Conservation (phyloP, 345 rosid species). For the Geranium brycei region DNA sequence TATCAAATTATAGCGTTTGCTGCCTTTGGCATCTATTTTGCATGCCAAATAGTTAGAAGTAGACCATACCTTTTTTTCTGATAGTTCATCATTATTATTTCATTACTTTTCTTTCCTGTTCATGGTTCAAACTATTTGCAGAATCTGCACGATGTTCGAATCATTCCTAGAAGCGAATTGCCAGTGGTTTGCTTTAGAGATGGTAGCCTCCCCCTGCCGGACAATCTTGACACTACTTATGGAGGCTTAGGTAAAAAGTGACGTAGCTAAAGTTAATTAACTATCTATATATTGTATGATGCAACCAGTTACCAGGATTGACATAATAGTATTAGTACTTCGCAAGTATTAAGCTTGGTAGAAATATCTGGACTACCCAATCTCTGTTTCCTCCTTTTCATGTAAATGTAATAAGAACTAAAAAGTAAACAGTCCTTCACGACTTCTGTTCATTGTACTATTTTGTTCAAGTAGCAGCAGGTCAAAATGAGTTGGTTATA, state of each 20-base stretch:
- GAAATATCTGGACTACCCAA: no score
- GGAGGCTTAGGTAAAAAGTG: constrained; percentile 43
- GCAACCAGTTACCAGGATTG: no score
- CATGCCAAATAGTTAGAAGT: neutral
- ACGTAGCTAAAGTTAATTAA: neutral
- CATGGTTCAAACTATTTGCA: constrained; percentile 16
- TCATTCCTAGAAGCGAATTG: constrained; percentile 37
- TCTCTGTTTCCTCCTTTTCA: no score
- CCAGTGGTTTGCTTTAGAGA: constrained; percentile 83
- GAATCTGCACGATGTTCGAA: constrained; percentile 34
- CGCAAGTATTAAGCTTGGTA: no score
- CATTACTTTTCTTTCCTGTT: constrained; percentile 3
- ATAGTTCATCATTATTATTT: neutral
- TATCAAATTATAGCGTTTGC: no score
- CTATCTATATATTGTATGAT: neutral
- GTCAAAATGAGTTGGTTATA: no score
- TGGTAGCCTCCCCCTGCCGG: constrained; percentile 91
- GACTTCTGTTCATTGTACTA: no score
- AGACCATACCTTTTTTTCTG: neutral
- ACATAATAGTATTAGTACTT: no score
- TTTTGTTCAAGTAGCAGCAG: no score
- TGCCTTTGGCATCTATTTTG: no score
- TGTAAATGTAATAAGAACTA: no score
- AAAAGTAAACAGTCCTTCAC: no score
- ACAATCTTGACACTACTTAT: constrained; percentile 36